Base-by-base conservation (phyloP, 2,329 filamentous ascomycete genomes). In the Monosporascus sp. region DNA sequence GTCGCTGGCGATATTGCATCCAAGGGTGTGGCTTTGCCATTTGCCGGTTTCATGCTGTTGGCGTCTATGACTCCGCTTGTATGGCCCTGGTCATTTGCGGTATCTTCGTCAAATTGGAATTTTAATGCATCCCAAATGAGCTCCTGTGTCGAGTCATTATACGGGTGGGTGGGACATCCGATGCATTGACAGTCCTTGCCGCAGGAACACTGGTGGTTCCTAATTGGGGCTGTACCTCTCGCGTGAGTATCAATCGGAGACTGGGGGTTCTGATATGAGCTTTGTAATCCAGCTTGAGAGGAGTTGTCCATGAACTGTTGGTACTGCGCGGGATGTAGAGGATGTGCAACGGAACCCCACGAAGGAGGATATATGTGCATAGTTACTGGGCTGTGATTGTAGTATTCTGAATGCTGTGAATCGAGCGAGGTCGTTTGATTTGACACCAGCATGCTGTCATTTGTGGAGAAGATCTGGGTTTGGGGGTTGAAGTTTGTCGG, bases 281-380 rank as follows among this genome's bases (percentile, higher is more conserved):
- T 66, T 62, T 41, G 67, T 61, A 34, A 62, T 51, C 18, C 42
- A n/a, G 64, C 62, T 48, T 72, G 71, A n/a, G 68, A 57, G 65
- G 71, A 67, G 54, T 62, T 63, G 54, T 71, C 68, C 66, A 78
- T 73, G 24, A 75, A 66, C 54, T 80, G 73, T 50, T 74, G 69
- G 76, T 77, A 82, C 48, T 78, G 77, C 15, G 75, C 70, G n/a
- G 75, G 78, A 55, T 81, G 76, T 9, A 82, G 69, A 5, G 79
- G 79, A 48, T 81, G 78, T 57, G 79, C 70, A 58, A 46, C 8
- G 25, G 42, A 46, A 8, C 42, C 42, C 42, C 42, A 46, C 8
- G 3, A 25, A n/a, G 42, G 42, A n/a, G 42, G 24, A n/a, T 46
- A 46, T n/a, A 24, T 6, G 20, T 46, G 42, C 22, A 46, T 27